Conservation (phyloP, 176 grass and related monocot species). For the Oropetium thomaeum region DNA sequence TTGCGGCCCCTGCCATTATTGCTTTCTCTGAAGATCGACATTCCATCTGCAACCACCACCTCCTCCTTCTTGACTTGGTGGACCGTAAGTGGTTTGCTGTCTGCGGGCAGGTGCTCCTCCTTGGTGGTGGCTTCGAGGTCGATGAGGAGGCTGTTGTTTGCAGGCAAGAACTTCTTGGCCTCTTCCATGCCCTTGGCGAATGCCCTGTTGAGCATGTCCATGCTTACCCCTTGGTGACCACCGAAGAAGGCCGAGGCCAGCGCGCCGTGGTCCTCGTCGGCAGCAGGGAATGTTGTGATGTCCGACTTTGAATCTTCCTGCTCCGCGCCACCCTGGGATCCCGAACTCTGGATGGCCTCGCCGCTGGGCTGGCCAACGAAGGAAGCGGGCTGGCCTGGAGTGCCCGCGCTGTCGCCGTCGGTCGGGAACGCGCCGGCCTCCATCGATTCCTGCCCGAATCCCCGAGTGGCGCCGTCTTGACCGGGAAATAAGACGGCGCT, state of each 20-base stretch:
- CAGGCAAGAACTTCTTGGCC: constrained; percentile 51
- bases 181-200: constrained; percentile 52
- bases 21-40: constrained; percentile 14
- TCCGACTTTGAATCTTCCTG: neutral
- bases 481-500: neutral
- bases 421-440: neutral
- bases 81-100: neutral
- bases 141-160: constrained; percentile 22
- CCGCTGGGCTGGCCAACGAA: neutral
- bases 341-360: neutral
- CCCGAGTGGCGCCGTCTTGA: neutral
- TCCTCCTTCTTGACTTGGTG: constrained; percentile 28
- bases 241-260: constrained; percentile 26
- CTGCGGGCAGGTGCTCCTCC: constrained; percentile 13
- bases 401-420: no score
- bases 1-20: constrained; percentile 35
- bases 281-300: neutral
- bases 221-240: neutral
- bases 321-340: neutral
- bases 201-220: constrained; percentile 40
- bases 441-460: neutral
- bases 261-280: neutral
- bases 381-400: neutral
- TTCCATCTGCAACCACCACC: constrained; percentile 18
- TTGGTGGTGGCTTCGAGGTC: neutral